Evolutionary conservation across 345 rosid genomes (phyloP), one percentile per base, ranked within the genome.

Genomic region (Eucalyptus marginata): DNA sequence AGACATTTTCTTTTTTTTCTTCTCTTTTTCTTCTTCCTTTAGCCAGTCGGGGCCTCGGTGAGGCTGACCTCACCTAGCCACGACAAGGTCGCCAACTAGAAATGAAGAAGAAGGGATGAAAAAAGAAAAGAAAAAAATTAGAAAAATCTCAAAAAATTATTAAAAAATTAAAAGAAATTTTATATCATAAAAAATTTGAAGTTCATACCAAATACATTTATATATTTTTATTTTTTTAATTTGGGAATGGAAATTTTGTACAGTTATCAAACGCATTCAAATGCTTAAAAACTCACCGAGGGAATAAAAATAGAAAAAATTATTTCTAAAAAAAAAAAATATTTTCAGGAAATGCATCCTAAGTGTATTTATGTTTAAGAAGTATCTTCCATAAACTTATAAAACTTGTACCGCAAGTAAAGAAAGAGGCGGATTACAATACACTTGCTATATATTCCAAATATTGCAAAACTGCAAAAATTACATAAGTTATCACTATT

Each of bases 221-320:
- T n/a, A n/a, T 0, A 54, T 0, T 54, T 5, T 54, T 10, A 3
- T 40, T 40, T 20, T 54, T 54, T 54, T 22, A 22, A 22, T 56
- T 11, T 0, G 0, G 0, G 1, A 8, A 56, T 56, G 0, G 0
- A 56, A 56, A 8, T 56, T 56, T 22, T 56, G 5, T 56, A 4
- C 2, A 22, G 0, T 54, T 1, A 56, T 56, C 12, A 56, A 56
- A 56, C 3, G 2, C 1, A 0, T 56, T 56, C 25, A 9, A 56
- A 54, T 54, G 0, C 5, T 20, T 8, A 22, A 0, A 54, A 54
- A 54, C 27, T 54, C 5, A 18, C 8, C 1, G 10, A 20, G 5
- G 4, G 10, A 54, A 54, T 54, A 54, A 1, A 54, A 54, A 54
- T 20, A 22, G 11, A n/a, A 54, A 54, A 54, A 54, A 54, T 0